A percentile compares a stretch with the other conserved stretches of the same genome.
phyloP scores from a whole-genome alignment of 305 asterid species.

The Ruellia speciosa region DNA sequence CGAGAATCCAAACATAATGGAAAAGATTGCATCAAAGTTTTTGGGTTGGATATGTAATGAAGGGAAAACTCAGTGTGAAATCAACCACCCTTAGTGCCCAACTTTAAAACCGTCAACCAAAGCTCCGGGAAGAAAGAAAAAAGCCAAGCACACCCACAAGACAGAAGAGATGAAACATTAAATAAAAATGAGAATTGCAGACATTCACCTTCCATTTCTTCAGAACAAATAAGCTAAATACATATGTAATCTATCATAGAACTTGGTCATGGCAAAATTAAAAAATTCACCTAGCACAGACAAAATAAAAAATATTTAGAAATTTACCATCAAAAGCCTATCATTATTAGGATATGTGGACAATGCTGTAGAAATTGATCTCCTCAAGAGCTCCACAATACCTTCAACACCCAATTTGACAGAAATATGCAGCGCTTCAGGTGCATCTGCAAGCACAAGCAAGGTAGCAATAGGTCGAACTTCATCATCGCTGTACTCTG shows the following conservation, averaged over 20 bases:
- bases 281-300: slow-evolving; percentile 19
- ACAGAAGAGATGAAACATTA: background rate
- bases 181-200: background rate
- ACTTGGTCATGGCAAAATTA: slow-evolving; percentile 11
- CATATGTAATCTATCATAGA: slow-evolving; percentile 10
- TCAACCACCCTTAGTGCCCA: background rate
- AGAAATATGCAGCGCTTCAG: slow-evolving; percentile 90
- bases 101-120: background rate
- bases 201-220: slow-evolving; percentile 5
- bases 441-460: slow-evolving; percentile 93
- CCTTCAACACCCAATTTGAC: slow-evolving; percentile 94
- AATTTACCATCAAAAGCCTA: slow-evolving; percentile 67
- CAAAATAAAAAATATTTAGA: slow-evolving; percentile 22
- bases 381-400: slow-evolving; percentile 68
- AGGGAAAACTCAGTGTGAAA: background rate
- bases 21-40: slow-evolving; percentile 3
- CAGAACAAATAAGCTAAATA: slow-evolving; percentile 8
- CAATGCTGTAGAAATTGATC: slow-evolving; percentile 73
- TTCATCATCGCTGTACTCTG: slow-evolving; percentile 90
- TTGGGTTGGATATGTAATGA: background rate
- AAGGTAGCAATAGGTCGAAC: slow-evolving; percentile 86
- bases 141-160: background rate
- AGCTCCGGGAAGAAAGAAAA: background rate
- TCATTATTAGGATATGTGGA: slow-evolving; percentile 85
- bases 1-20: background rate